These are phyloP conservation scores for Gynandropsis gynandra DNA, from an alignment of 345 rosid genomes.

Conservation along the genomic window DNA sequence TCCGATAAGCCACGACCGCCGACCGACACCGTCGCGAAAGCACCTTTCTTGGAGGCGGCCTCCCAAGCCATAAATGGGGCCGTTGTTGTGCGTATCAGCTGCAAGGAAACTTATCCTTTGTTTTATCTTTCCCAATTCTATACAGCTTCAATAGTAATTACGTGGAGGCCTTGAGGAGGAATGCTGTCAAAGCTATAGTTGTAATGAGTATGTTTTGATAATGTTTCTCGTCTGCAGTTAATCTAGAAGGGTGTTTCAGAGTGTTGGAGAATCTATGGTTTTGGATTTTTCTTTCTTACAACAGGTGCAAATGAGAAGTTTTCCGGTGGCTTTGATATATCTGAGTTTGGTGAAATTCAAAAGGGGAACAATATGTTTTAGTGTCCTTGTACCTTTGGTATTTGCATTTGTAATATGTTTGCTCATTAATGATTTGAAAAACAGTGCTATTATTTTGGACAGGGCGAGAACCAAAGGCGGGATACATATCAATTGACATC, in stretches of 20 bases:
- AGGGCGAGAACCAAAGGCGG: constrained; percentile 56
- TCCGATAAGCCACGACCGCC: too few species aligned
- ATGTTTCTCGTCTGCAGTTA: constrained; percentile 1
- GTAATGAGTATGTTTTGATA: constrained; percentile 46
- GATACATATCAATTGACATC: constrained; percentile 54
- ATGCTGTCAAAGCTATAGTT: constrained; percentile 94
- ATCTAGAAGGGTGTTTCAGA: not conserved
- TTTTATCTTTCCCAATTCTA: constrained; percentile 38
- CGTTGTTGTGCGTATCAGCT: too few species aligned
- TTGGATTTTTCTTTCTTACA: constrained; percentile 1
- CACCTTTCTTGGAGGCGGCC: too few species aligned
- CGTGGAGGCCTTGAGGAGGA: constrained; percentile 66
- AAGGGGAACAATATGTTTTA: constrained; percentile 43
- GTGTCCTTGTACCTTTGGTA: constrained; percentile 1
- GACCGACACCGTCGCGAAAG: too few species aligned
- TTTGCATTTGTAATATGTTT: constrained; percentile 8
- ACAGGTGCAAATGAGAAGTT: constrained; percentile 86
- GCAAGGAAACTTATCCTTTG: constrained; percentile 5
- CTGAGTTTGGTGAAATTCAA: constrained; percentile 62
- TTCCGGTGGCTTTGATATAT: constrained; percentile 93
- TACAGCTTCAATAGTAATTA: constrained; percentile 64
- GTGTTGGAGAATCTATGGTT: not conserved
- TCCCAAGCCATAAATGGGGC: too few species aligned
- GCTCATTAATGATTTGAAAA: constrained; percentile 3
- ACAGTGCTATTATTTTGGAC: constrained; percentile 23